phyloP scores from a whole-genome alignment of 768 basidiomycete species.

The Podaxis carcinomalis region DNA sequence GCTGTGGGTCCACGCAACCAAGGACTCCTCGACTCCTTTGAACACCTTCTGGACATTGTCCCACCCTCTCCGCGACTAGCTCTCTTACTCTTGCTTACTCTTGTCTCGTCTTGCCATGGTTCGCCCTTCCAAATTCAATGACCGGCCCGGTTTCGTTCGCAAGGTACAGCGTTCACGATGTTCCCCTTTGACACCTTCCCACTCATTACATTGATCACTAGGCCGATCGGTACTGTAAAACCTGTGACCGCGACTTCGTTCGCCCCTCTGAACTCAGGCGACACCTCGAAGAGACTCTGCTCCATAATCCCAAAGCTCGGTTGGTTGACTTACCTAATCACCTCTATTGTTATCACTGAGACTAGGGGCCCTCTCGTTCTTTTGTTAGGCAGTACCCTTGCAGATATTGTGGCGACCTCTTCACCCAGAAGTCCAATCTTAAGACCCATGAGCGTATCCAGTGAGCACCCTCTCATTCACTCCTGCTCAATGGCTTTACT shows the following conservation, averaged over 20 bases:
- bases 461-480: background rate
- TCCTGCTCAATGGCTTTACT: background rate
- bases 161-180: background rate
- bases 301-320: background rate
- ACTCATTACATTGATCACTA: background rate
- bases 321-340: background rate
- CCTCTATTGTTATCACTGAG: background rate
- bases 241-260: background rate
- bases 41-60: background rate
- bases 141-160: background rate
- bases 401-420: background rate
- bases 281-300: background rate
- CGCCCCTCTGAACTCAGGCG: background rate
- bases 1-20: conserved; percentile 2
- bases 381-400: background rate
- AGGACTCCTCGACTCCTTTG: background rate
- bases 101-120: background rate
- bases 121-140: background rate
- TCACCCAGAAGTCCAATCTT: background rate
- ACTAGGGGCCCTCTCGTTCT: background rate
- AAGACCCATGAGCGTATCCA: background rate
- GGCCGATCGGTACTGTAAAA: background rate
- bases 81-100: background rate
- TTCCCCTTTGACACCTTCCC: background rate
- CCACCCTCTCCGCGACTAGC: background rate